These are phyloP conservation scores for Botrytis hyacinthi DNA, from an alignment of 2,329 filamentous ascomycete genomes.

Conservation along the genomic window DNA sequence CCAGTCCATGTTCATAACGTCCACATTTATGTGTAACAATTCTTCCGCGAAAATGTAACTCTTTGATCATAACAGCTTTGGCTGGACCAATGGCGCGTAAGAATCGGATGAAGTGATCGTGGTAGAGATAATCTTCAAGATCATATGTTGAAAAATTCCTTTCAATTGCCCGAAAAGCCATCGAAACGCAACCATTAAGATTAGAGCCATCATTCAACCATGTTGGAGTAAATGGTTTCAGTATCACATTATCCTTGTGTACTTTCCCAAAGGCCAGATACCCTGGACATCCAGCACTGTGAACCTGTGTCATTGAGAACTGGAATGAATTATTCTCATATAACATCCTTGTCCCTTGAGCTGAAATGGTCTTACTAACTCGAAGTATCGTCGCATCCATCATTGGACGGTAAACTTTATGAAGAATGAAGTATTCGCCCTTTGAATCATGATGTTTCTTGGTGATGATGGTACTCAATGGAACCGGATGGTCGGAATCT, in stretches of 20 bases:
- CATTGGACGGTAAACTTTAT: neutral
- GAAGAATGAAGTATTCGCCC: neutral
- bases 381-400: conserved; percentile 2
- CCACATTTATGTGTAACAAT: neutral
- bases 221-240: neutral
- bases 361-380: neutral
- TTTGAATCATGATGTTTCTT: neutral
- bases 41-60: neutral
- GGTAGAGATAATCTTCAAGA: neutral
- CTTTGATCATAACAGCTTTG: neutral
- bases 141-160: neutral
- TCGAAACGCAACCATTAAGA: neutral
- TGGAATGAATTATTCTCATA: neutral
- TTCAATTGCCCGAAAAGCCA: neutral
- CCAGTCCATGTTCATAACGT: neutral
- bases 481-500: neutral
- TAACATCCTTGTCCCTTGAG: neutral
- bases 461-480: neutral
- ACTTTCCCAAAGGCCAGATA: neutral
- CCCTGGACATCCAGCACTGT: neutral
- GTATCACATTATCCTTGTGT: neutral
- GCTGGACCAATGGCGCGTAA: neutral
- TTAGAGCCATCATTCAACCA: too few species aligned
- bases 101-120: neutral
- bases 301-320: neutral